phyloP scores from a whole-genome alignment of 2,329 filamentous ascomycete genomes.

The Orbilia javanica region DNA sequence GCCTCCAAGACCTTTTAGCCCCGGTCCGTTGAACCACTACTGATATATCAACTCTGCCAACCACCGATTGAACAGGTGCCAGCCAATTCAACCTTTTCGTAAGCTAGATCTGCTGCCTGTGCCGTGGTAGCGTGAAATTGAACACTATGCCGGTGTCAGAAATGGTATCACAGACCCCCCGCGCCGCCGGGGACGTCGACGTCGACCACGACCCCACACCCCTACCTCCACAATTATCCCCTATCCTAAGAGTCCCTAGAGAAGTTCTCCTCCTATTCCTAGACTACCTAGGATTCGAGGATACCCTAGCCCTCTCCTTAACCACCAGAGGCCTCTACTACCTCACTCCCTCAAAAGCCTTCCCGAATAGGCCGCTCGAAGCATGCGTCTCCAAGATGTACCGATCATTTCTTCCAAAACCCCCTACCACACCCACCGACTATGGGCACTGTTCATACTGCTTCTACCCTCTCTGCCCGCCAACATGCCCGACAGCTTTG shows the following conservation, averaged over 20 bases:
- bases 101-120: no score
- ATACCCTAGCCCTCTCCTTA: conserved; percentile 2
- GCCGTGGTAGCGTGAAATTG: no score
- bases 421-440: background rate
- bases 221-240: background rate
- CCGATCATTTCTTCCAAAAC: background rate
- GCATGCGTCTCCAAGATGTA: background rate
- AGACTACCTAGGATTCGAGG: background rate
- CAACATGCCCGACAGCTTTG: conserved; percentile 19
- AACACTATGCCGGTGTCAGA: no score
- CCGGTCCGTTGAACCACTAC: no score
- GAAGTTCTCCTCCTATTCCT: conserved; percentile 1
- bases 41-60: no score
- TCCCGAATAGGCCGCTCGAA: background rate
- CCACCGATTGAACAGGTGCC: no score
- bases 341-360: background rate
- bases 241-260: background rate
- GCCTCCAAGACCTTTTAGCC: no score
- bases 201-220: background rate
- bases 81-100: no score
- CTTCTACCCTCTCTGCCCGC: background rate
- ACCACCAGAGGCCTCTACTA: conserved; percentile 10
- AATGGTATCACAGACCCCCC: no score
- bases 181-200: no score
- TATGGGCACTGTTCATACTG: conserved; percentile 11